Base-by-base conservation (phyloP, 2,329 filamentous ascomycete species). In the Calonectria hawksworthii region DNA sequence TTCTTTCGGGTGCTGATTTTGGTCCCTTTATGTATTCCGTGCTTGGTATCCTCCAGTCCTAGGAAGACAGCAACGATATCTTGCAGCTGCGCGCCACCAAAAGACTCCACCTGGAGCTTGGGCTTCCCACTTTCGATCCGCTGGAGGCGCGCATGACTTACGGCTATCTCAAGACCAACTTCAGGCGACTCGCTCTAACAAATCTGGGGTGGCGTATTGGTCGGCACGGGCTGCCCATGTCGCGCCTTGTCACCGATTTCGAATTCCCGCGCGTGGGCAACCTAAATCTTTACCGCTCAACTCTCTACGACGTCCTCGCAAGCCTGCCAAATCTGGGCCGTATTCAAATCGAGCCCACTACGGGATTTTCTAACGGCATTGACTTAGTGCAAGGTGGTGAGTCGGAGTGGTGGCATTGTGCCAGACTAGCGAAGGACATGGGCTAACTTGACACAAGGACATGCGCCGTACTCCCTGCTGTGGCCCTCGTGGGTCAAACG, bases 21-120 rank as follows among this genome's bases (percentile, higher is more conserved):
- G 30, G 32, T 14, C 10, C 1, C 1, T 61, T 61, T 34, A 61
- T 61, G 13, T 26, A 23, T 28, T 13, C n/a, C 16, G n/a, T 61
- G 34, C n/a, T 61, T 38, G 56, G 56, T 5, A 61, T 61, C 36
- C 56, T 61, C n/a, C 56, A 61, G 56, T 61, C 56, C 34, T 61
- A 61, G 56, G 23, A 61, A 26, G 56, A 26, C 56, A 36, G 26
- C 23, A 23, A 23, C 0, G 56, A n/a, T 26, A 16, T 61, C 11
- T 18, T 23, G 34, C n/a, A 28, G 34, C 38, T 36, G 14, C 32
- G 32, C 28, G 56, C 34, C 16, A 26, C 34, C 7, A 26, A 26
- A 13, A 36, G 34, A 7, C 56, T 61, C 26, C 26, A 9, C 56
- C n/a, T 61, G n/a, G 56, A 41, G 3, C 56, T 61, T 11, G 34